Evolutionary conservation across 805 yeast species (phyloP).

Genomic region (Candida orba): DNA sequence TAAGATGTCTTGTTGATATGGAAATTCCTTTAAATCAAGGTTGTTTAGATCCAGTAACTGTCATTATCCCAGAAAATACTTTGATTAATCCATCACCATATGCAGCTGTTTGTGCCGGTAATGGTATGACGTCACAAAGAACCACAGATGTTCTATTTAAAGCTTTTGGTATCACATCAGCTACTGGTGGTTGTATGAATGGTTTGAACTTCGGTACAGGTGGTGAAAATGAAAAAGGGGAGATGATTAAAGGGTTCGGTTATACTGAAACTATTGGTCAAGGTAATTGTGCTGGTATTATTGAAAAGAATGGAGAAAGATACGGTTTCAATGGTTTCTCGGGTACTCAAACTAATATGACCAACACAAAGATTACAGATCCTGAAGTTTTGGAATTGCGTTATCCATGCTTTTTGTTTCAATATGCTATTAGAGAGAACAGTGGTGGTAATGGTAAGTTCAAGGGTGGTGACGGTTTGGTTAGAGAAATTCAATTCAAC

Average conservation of each 20-base stretch:
- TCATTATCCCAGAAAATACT: conserved; percentile 30
- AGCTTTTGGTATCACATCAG: conserved; percentile 50
- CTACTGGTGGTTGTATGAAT: conserved; percentile 53
- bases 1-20: conserved; percentile 42
- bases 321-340: conserved; percentile 44
- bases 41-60: conserved; percentile 38
- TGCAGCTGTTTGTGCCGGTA: conserved; percentile 42
- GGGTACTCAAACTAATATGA: conserved; percentile 48
- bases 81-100: conserved; percentile 34
- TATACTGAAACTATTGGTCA: conserved; percentile 51
- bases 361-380: conserved; percentile 49
- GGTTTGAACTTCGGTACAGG: conserved; percentile 51
- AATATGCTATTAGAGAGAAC: conserved; percentile 36
- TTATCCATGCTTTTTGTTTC: conserved; percentile 42
- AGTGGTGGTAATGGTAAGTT: conserved; percentile 44
- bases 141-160: conserved; percentile 46
- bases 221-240: conserved; percentile 30
- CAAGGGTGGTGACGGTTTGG: conserved; percentile 45
- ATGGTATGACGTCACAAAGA: conserved; percentile 52
- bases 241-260: conserved; percentile 43
- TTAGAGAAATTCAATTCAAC: conserved; percentile 41
- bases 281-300: conserved; percentile 46
- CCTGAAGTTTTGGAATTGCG: conserved; percentile 47
- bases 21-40: conserved; percentile 55
- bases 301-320: conserved; percentile 67